Evolutionary conservation across 2,329 filamentous ascomycete species (phyloP).

Genomic region (Stagonosporopsis cucurbitacearum): DNA sequence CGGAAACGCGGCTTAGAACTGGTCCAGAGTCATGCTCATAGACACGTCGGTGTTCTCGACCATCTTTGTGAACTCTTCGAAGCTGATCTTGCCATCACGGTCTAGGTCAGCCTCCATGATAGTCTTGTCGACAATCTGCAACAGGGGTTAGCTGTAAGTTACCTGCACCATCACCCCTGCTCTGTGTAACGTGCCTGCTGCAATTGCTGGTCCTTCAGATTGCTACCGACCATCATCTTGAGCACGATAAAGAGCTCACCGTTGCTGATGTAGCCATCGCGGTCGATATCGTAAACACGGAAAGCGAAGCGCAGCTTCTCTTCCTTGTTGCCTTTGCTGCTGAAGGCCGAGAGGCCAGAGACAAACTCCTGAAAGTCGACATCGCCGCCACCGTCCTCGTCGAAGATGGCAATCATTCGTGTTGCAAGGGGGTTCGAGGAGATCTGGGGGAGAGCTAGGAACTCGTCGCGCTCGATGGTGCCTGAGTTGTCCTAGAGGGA

Average conservation of each 20-base stretch:
- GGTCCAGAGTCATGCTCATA: constrained; percentile 72
- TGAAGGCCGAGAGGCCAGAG: constrained; percentile 91
- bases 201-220: constrained; percentile 97
- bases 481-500: constrained; percentile 84
- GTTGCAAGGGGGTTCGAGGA: constrained; percentile 97
- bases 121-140: constrained; percentile 93
- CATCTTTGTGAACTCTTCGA: constrained; percentile 99
- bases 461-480: constrained; percentile 98
- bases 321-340: constrained; percentile 97
- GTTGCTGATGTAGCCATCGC: constrained; percentile 98
- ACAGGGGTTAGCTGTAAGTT: not conserved
- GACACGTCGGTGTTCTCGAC: constrained; percentile 87
- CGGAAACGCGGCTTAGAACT: constrained; percentile 41
- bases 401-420: constrained; percentile 99
- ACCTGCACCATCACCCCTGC: not conserved
- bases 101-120: constrained; percentile 99
- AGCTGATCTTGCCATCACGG: constrained; percentile 96
- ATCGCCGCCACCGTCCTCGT: constrained; percentile 96
- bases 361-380: constrained; percentile 99
- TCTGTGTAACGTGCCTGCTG: constrained; percentile 68
- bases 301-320: constrained; percentile 98
- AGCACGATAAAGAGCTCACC: constrained; percentile 98
- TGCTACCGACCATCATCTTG: constrained; percentile 99
- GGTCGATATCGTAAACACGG: constrained; percentile 99
- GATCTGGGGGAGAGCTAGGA: constrained; percentile 95